Percentiles rank a stretch among this genome's conserved stretches.
These are phyloP conservation scores for Eruca vesicaria DNA, from an alignment of 441 rosid species.

Conservation along the genomic window DNA sequence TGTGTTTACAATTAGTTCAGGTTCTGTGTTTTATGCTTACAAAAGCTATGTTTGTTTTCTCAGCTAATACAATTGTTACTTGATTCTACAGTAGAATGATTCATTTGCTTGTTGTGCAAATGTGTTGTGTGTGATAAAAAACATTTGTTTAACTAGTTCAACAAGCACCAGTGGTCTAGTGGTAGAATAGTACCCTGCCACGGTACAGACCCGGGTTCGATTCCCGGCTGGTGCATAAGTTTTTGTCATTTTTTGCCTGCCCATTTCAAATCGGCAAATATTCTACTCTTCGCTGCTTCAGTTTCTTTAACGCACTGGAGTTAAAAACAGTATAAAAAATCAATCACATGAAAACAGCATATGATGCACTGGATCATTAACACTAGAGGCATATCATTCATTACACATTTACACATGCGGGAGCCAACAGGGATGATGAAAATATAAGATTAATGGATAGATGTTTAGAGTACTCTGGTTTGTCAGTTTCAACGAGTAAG, in stretches of 20 bases:
- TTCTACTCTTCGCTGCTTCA: too few species aligned
- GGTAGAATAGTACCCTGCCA: constrained; percentile 96
- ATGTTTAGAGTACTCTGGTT: neutral
- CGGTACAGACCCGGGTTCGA: constrained; percentile 96
- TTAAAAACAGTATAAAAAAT: too few species aligned
- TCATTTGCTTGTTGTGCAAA: neutral
- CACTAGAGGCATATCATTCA: constrained; percentile 5
- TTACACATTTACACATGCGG: constrained; percentile 18
- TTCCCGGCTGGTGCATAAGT: constrained; percentile 42
- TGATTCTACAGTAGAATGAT: neutral
- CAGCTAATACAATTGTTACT: neutral
- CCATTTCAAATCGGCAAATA: too few species aligned
- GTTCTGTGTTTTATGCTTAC: constrained; percentile 5
- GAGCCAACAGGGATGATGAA: neutral
- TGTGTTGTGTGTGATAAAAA: too few species aligned
- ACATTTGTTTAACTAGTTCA: too few species aligned
- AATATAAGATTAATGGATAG: constrained; percentile 12
- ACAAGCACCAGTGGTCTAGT: constrained; percentile 85
- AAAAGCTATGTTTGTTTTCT: constrained; percentile 25
- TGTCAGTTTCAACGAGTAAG: constrained; percentile 59
- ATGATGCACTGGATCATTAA: too few species aligned
- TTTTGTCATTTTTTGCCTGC: neutral
- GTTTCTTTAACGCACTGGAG: too few species aligned
- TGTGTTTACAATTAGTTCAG: constrained; percentile 22
- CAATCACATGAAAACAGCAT: too few species aligned